Conservation (phyloP, 1,284 basidiomycete genomes). For the Gymnopus androsaceus region DNA sequence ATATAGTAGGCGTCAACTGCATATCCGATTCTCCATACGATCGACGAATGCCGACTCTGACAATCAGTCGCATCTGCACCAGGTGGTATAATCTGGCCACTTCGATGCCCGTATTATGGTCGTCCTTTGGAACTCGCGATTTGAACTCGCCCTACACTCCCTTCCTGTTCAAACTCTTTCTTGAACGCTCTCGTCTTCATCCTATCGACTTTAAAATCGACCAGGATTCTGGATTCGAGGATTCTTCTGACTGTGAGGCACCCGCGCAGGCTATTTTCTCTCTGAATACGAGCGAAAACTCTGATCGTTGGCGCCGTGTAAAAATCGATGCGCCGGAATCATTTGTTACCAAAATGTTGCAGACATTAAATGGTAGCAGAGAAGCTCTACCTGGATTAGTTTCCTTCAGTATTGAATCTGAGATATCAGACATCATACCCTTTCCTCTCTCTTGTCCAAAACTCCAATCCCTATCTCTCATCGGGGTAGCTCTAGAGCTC, state of each 20-base stretch:
- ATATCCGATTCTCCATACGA: no score
- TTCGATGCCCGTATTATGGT: neutral
- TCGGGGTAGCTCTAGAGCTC: neutral
- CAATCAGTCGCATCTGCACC: neutral
- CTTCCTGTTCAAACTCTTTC: neutral
- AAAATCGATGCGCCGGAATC: neutral
- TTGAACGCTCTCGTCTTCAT: neutral
- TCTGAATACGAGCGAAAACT: neutral
- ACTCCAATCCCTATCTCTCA: neutral
- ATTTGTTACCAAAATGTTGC: no score
- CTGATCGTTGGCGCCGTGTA: neutral
- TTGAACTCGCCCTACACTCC: neutral
- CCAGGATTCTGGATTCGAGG: neutral
- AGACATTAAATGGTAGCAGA: neutral
- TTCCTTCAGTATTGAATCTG: neutral
- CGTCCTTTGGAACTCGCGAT: neutral
- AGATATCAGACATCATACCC: neutral
- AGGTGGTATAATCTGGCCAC: neutral
- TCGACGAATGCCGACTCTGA: no score
- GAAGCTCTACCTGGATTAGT: neutral
- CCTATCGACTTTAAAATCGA: neutral
- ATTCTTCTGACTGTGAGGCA: no score
- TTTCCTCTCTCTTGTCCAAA: neutral
- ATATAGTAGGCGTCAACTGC: no score
- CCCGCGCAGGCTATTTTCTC: neutral